These are phyloP conservation scores for Gillenia trifoliata DNA, from an alignment of 306 rosid genomes.

Conservation along the genomic window DNA sequence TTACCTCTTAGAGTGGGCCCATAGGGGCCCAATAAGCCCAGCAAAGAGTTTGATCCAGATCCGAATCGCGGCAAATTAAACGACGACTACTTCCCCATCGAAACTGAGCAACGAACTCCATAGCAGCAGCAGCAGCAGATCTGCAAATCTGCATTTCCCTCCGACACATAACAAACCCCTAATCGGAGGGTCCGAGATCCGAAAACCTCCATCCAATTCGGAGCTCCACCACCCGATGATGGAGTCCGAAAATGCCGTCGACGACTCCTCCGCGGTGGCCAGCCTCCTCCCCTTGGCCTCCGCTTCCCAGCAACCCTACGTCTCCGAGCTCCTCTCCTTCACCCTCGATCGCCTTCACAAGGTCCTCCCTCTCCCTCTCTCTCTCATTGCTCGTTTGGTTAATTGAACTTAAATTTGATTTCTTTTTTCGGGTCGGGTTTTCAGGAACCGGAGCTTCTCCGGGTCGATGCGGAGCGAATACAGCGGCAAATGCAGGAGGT, in stretches of 20 bases:
- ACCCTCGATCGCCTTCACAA: slow-evolving; percentile 97
- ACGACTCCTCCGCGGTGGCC: slow-evolving; percentile 33
- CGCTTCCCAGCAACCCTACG: slow-evolving; percentile 86
- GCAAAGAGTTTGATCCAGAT: slow-evolving; percentile 4
- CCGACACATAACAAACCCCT: slow-evolving; percentile 1
- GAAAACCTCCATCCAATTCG: slow-evolving; percentile 9
- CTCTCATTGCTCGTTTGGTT: not conserved
- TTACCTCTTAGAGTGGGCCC: not conserved
- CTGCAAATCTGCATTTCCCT: slow-evolving; percentile 22
- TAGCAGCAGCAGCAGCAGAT: slow-evolving; percentile 9
- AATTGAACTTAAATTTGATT: not conserved
- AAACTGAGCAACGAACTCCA: not conserved
- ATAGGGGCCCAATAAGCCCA: not conserved
- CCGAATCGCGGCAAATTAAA: slow-evolving; percentile 17
- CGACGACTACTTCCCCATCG: not conserved
- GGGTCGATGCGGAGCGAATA: slow-evolving; percentile 96
- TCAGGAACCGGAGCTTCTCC: slow-evolving; percentile 96
- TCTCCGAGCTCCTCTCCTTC: slow-evolving; percentile 94
- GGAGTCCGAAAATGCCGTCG: slow-evolving; percentile 51
- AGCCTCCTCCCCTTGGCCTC: slow-evolving; percentile 75
- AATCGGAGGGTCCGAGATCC: slow-evolving; percentile 14
- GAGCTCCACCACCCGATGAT: slow-evolving; percentile 35
- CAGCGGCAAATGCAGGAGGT: slow-evolving; percentile 99
- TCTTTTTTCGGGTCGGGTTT: not conserved
- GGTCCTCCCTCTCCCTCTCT: slow-evolving; percentile 29